Evolutionary conservation across 441 rosid genomes (phyloP).

Genomic region (Brassica hybrid): DNA sequence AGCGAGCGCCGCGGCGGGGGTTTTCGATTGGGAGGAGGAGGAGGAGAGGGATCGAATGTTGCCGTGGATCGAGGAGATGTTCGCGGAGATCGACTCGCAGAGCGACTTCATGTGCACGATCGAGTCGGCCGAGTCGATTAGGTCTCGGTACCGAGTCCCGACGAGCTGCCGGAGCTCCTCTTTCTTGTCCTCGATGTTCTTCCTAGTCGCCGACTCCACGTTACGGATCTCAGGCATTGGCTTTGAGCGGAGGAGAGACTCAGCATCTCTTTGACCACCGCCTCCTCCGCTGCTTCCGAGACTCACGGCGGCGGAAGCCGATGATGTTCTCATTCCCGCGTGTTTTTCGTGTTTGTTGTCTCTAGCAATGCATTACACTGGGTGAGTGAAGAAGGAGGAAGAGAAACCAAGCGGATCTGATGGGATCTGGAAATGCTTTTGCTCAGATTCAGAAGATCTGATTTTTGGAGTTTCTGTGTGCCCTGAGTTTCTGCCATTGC

Average conservation of each 20-base stretch:
- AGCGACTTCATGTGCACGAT: conserved; percentile 88
- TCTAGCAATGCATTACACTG: conserved; percentile 33
- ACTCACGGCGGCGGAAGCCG: conserved; percentile 45
- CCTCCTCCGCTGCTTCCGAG: conserved; percentile 43
- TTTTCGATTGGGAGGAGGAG: conserved; percentile 49
- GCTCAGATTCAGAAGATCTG: conserved; percentile 43
- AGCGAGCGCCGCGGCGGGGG: conserved; percentile 48
- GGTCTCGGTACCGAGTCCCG: conserved; percentile 89
- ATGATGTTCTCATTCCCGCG: conserved; percentile 51
- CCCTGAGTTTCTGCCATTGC: conserved; percentile 33
- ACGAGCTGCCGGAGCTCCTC: conserved; percentile 93
- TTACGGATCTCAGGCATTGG: conserved; percentile 82
- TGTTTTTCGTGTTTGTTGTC: conserved; percentile 1
- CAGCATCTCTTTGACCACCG: conserved; percentile 86
- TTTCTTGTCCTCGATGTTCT: conserved; percentile 88
- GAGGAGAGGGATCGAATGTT: conserved; percentile 69
- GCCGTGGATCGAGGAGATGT: conserved; percentile 66
- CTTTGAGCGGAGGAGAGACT: conserved; percentile 78
- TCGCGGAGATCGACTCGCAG: conserved; percentile 69
- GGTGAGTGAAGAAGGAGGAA: conserved; percentile 21
- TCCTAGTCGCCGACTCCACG: conserved; percentile 68
- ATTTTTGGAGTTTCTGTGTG: neutral
- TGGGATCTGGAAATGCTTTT: conserved; percentile 39
- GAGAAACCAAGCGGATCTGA: conserved; percentile 27
- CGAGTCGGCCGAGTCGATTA: conserved; percentile 96